These are phyloP conservation scores for Trichosporon inkin DNA, from an alignment of 1,284 basidiomycete genomes.

Conservation along the genomic window DNA sequence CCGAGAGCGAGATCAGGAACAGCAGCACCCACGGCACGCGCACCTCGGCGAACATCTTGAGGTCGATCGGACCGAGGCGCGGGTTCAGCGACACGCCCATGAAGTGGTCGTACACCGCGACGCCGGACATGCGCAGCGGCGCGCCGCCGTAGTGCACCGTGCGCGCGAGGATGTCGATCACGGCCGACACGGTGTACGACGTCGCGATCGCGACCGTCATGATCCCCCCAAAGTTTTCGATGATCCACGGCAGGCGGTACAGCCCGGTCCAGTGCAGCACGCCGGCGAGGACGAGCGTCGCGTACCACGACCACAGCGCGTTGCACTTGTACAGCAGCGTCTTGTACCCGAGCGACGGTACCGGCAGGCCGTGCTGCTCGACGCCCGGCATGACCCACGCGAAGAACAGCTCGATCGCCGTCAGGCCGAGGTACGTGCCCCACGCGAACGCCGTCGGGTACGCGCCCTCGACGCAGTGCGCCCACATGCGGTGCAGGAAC, in stretches of 20 bases:
- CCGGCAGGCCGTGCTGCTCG: constrained; percentile 75
- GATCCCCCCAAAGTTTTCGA: constrained; percentile 93
- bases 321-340: constrained; percentile 96
- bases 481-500: constrained; percentile 78
- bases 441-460: constrained; percentile 83
- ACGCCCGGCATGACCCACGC: constrained; percentile 89
- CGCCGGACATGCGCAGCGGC: constrained; percentile 87
- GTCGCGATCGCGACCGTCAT: constrained; percentile 95
- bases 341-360: constrained; percentile 86
- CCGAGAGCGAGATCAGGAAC: constrained; percentile 87
- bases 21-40: constrained; percentile 96
- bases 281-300: constrained; percentile 72
- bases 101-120: constrained; percentile 88
- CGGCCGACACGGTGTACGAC: constrained; percentile 75
- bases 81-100: constrained; percentile 97
- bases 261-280: constrained; percentile 73
- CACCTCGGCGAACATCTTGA: constrained; percentile 99
- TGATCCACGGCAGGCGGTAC: constrained; percentile 90
- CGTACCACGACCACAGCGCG: constrained; percentile 81
- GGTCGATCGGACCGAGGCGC: constrained; percentile 83
- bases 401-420: constrained; percentile 83
- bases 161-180: constrained; percentile 73
- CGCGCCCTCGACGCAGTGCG: constrained; percentile 80
- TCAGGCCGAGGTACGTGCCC: constrained; percentile 83
- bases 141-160: constrained; percentile 61